Percentiles rank a stretch among this genome's conserved stretches.
Evolutionary conservation across 2,329 filamentous ascomycete genomes (phyloP).

Genomic region (Pyricularia sp.): DNA sequence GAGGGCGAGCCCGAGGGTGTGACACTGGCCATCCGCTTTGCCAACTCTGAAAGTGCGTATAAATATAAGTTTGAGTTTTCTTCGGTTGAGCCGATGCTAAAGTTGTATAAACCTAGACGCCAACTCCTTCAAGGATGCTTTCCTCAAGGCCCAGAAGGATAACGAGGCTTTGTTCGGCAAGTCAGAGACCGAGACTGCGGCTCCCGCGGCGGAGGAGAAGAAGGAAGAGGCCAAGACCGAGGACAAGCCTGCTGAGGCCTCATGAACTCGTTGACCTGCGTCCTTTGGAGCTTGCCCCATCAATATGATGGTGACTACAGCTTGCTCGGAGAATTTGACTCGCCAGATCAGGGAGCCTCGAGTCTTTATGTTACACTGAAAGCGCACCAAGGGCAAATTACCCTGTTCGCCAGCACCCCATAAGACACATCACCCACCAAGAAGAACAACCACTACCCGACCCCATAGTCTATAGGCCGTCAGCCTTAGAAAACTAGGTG

Average conservation of each 20-base stretch:
- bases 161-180: conserved; percentile 76
- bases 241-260: conserved; percentile 10
- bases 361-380: neutral
- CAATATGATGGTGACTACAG: neutral
- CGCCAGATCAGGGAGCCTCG: neutral
- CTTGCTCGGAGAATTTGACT: neutral
- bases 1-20: conserved; percentile 95
- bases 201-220: conserved; percentile 12
- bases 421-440: neutral
- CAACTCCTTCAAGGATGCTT: conserved; percentile 94
- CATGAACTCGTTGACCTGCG: neutral
- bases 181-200: conserved; percentile 17
- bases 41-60: conserved; percentile 84
- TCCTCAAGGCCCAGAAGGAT: conserved; percentile 92
- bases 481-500: neutral
- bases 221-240: conserved; percentile 11
- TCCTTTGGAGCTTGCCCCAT: neutral
- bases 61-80: neutral
- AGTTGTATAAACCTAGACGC: conserved; percentile 51
- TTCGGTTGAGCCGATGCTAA: neutral
- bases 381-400: neutral
- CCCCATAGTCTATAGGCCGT: neutral
- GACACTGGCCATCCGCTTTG: conserved; percentile 93
- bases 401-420: neutral
- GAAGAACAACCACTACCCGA: neutral